Evolutionary conservation across 768 basidiomycete genomes (phyloP).

Genomic region (Melanogaster broomeanus): DNA sequence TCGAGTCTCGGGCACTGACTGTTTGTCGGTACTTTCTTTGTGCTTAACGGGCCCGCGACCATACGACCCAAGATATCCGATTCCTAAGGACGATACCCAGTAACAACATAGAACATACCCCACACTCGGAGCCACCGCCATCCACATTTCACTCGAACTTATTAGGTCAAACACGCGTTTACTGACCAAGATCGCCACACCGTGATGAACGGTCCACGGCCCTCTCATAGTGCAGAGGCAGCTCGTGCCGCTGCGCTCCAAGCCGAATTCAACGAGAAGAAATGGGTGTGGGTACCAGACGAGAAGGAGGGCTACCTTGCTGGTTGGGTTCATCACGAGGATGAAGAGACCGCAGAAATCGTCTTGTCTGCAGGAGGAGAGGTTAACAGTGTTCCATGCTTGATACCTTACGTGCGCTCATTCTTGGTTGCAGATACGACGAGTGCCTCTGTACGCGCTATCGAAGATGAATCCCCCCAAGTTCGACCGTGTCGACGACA

Average conservation of each 20-base stretch:
- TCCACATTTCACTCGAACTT: slow-evolving; percentile 4
- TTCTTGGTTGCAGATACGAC: slow-evolving; percentile 48
- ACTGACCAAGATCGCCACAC: slow-evolving; percentile 2
- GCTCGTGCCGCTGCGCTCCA: slow-evolving; percentile 87
- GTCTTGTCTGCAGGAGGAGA: slow-evolving; percentile 85
- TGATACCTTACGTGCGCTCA: not conserved
- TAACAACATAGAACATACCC: slow-evolving; percentile 1
- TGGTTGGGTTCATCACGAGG: slow-evolving; percentile 90
- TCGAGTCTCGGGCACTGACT: not conserved
- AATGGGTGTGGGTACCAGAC: slow-evolving; percentile 98
- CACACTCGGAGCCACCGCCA: not conserved
- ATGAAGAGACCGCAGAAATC: slow-evolving; percentile 81
- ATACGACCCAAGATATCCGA: slow-evolving; percentile 2
- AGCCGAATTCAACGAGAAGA: slow-evolving; percentile 97
- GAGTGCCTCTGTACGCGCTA: slow-evolving; percentile 74
- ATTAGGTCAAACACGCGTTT: slow-evolving; percentile 13
- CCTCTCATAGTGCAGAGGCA: slow-evolving; percentile 64
- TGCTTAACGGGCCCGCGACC: slow-evolving; percentile 1
- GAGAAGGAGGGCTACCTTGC: slow-evolving; percentile 90
- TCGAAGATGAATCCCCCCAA: slow-evolving; percentile 99
- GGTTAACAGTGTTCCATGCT: slow-evolving; percentile 40
- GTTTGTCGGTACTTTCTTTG: not conserved
- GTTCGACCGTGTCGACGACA: slow-evolving; percentile 97
- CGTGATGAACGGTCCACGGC: slow-evolving; percentile 50
- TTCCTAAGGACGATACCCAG: slow-evolving; percentile 6